Evolutionary conservation across 2,329 filamentous ascomycete species (phyloP), one percentile per base, ranked within the genome.

Genomic region (Pyrenochaeta sp.): DNA sequence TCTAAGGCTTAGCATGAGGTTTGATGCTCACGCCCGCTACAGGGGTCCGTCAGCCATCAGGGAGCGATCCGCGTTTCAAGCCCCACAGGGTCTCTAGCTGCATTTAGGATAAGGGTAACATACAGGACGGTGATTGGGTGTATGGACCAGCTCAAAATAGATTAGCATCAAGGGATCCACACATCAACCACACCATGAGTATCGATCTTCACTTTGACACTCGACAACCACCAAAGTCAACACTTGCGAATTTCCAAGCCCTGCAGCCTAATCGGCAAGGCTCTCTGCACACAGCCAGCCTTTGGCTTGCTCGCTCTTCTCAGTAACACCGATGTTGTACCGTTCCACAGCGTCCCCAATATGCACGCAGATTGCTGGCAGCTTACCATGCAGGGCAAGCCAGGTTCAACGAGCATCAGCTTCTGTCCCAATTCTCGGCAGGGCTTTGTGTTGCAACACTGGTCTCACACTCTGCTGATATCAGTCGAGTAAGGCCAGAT

Each of bases 61-160:
- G 41, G 31, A 37, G 18, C 32, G 34, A 48, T 37, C 21, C 19
- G 10, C 35, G 49, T 55, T 50, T 50, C 44, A 31, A 44, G 35
- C 30, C 36, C 42, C 41, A 32, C 22, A 4, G 35, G 22, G n/a
- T 7, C 19, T 9, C 37, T 39, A 45, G 30, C 41, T 29, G 4
- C 18, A 19, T 32, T 32, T 7, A 17, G 45, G 14, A 17, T 44
- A 45, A 51, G 41, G 21, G 17, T 18, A n/a, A 27, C 15, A 13
- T 36, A 3, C 30, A 41, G 36, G 34, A 14, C 26, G 34, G 39
- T 58, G 21, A 53, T 53, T 50, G 44, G 51, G 23, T 21, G 14
- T 6, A 11, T n/a, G n/a, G 15, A 21, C n/a, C 20, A 24, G 10
- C 48, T 46, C 28, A 40, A 44, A 60, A 54, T 60, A 61, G 55